Evolutionary conservation across 2,329 filamentous ascomycete species (phyloP), one percentile per base, ranked within the genome.

Genomic region (Xylaria digitata): DNA sequence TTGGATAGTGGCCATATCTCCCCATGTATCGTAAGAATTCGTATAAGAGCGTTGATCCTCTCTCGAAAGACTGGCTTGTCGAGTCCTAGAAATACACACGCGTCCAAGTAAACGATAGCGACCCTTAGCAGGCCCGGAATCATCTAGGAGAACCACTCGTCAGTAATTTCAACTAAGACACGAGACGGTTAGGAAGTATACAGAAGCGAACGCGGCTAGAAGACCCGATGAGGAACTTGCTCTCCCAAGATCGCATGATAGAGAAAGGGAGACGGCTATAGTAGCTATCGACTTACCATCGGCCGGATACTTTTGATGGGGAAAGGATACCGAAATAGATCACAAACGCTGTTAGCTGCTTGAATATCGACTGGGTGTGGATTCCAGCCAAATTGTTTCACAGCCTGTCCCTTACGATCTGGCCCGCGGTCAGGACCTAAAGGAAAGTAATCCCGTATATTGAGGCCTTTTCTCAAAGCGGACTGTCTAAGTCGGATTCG

Each of bases 1-100:
- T 73, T 77, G 4, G 80, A 78, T 23, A 81, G 67, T 0, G 74
- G 70, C 73, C 77, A 78, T 45, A 74, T 77, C 50, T 78, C 73
- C n/a, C 77, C 75, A n/a, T 77, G 74, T 34, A 72, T 70, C 19
- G 70, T 74, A 15, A 78, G 70, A 8, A 79, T 74, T 55, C 74
- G 73, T 23, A 77, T 65, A 6, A 78, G 65, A 55, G 75, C 69
- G 56, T 75, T 74, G 32, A 79, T 72, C 55, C 76, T 77, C 64
- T 77, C 77, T 7, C 76, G 71, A 52, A 77, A 72, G n/a, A 70
- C 63, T 9, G 71, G 72, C 2, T 75, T 78, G 61, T 78, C 76
- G 2, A 75, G 55, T n/a, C 75, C 73, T 21, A 75, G 71, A 58
- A 78, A 79, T 4, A 79, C 73, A 52, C 75, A 78, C 1, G 77